phyloP scores from a whole-genome alignment of 768 basidiomycete genomes.

The Lentinus brumalis region DNA sequence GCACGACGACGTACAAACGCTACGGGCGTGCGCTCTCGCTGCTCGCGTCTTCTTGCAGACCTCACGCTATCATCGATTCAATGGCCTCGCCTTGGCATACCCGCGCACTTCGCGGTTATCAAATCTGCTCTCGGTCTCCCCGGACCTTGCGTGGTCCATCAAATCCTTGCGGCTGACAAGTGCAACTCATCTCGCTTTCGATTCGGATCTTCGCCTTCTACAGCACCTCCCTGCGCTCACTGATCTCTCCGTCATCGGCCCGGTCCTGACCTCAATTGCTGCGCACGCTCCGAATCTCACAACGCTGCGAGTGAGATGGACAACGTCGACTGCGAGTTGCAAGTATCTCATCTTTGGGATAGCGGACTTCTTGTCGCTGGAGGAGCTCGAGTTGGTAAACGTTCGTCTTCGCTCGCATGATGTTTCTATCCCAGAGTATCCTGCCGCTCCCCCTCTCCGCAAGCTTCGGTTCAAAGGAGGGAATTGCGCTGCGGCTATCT shows the following conservation, averaged over 20 bases:
- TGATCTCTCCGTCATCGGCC: background rate
- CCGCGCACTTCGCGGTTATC: background rate
- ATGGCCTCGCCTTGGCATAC: background rate
- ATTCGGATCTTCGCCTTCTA: background rate
- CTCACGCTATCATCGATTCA: constrained; percentile 21
- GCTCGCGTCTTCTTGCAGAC: constrained; percentile 11
- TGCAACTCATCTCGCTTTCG: background rate
- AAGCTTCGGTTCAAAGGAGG: background rate
- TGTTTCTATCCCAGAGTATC: background rate
- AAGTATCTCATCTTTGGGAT: background rate
- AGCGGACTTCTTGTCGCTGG: background rate
- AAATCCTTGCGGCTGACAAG: constrained; percentile 1
- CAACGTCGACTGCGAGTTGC: background rate
- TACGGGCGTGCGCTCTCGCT: constrained; percentile 18
- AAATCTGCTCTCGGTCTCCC: background rate
- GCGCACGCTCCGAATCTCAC: too few species aligned
- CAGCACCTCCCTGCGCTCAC: constrained; percentile 6
- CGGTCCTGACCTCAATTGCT: background rate
- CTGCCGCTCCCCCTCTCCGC: background rate
- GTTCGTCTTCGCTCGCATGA: background rate
- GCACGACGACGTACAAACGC: constrained; percentile 15
- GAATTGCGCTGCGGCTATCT: background rate
- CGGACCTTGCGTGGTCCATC: constrained; percentile 8
- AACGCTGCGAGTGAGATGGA: too few species aligned
- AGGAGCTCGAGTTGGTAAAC: background rate